A percentile compares a stretch with the other conserved stretches of the same genome.
phyloP scores from a whole-genome alignment of 2,329 filamentous ascomycete species.

The Rhynchosporium graminicola region DNA sequence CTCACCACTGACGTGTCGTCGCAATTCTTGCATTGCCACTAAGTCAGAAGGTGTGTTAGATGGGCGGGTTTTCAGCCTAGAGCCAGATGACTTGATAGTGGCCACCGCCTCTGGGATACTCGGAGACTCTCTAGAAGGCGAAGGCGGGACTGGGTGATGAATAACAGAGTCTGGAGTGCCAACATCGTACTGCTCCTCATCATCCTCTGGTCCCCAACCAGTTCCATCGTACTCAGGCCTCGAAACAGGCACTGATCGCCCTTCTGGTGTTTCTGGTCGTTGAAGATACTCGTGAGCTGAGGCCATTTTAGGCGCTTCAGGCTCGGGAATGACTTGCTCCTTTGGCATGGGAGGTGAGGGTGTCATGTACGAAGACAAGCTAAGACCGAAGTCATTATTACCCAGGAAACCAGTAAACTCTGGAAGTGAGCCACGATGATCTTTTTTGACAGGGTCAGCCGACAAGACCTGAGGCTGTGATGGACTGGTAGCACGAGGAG shows the following conservation, averaged over 20 bases:
- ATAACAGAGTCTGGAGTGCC: constrained; percentile 89
- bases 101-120: constrained; percentile 78
- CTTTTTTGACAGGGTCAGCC: constrained; percentile 30
- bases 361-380: constrained; percentile 56
- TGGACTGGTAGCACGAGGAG: constrained; percentile 52
- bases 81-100: constrained; percentile 85
- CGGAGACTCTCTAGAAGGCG: constrained; percentile 48
- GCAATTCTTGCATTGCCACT: constrained; percentile 79
- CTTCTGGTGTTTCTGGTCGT: constrained; percentile 33
- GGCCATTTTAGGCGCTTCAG: constrained; percentile 31
- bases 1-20: constrained; percentile 81
- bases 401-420: constrained; percentile 51
- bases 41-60: constrained; percentile 87
- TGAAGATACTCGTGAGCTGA: constrained; percentile 35
- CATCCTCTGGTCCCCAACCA: constrained; percentile 55
- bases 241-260: constrained; percentile 44
- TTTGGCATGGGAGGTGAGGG: constrained; percentile 43
- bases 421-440: constrained; percentile 42
- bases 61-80: constrained; percentile 83
- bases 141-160: constrained; percentile 61
- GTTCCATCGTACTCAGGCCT: constrained; percentile 66
- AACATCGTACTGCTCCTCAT: constrained; percentile 56
- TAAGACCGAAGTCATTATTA: constrained; percentile 54
- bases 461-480: constrained; percentile 26
- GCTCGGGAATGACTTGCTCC: constrained; percentile 22